Conservation (phyloP, 164 flowering plant species). For the Buxus sempervirens region DNA sequence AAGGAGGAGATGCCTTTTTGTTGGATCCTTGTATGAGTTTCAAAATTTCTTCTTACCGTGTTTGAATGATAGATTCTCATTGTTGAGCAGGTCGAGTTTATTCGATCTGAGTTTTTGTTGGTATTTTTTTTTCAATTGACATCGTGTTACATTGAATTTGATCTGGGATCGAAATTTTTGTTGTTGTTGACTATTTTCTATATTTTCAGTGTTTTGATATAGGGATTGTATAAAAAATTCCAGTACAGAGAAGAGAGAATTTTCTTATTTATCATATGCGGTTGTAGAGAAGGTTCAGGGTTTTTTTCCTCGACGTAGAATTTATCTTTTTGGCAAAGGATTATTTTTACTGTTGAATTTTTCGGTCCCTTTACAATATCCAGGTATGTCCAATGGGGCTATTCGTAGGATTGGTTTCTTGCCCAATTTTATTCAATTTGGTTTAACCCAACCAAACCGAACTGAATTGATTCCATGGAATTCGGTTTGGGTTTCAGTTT, state of each 20-base stretch:
- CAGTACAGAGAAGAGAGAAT: not conserved
- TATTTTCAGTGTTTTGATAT: constrained; percentile 5
- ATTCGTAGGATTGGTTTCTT: too few relatives aligned
- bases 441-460: too few relatives aligned
- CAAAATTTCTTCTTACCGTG: not conserved
- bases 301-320: not conserved
- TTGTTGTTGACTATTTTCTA: too few relatives aligned
- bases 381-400: too few relatives aligned
- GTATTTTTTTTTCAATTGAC: not conserved
- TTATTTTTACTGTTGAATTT: not conserved
- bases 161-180: constrained; percentile 3
- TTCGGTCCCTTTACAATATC: not conserved
- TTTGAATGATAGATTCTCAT: not conserved
- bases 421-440: too few relatives aligned
- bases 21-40: too few relatives aligned
- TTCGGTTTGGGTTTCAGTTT: too few relatives aligned
- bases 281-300: constrained; percentile 5
- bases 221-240: not conserved
- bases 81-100: not conserved
- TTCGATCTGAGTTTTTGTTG: not conserved
- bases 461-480: too few relatives aligned
- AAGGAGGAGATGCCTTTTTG: too few relatives aligned
- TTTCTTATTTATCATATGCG: not conserved
- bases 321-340: not conserved
- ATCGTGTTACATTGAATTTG: not conserved